These are phyloP conservation scores for Ascochyta fabae DNA, from an alignment of 2,329 filamentous ascomycete species.

Conservation along the genomic window DNA sequence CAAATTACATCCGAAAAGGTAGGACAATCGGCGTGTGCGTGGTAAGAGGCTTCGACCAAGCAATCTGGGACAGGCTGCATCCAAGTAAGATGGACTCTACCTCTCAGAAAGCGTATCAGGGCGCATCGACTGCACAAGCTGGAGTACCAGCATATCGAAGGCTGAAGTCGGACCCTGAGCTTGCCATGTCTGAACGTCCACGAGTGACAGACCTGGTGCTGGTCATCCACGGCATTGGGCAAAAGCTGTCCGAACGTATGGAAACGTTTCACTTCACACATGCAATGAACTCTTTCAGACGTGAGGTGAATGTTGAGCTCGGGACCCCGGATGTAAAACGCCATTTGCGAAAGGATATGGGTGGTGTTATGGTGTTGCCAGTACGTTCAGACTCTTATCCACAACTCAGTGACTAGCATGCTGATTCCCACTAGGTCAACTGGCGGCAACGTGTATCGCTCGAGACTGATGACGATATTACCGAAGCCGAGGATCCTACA, in stretches of 20 bases:
- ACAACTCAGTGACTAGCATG: neutral
- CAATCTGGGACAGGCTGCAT: conserved; percentile 76
- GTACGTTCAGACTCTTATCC: conserved; percentile 34
- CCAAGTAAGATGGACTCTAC: conserved; percentile 55
- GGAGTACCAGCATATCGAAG: conserved; percentile 50
- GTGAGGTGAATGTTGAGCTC: conserved; percentile 85
- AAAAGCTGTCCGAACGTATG: conserved; percentile 92
- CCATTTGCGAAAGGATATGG: conserved; percentile 76
- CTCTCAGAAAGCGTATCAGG: conserved; percentile 52
- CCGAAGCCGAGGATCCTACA: conserved; percentile 63
- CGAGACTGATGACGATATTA: conserved; percentile 67
- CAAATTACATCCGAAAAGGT: conserved; percentile 81
- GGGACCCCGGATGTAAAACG: conserved; percentile 75
- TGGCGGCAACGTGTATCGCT: conserved; percentile 90
- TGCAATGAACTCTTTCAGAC: conserved; percentile 87
- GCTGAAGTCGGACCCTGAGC: conserved; percentile 60
- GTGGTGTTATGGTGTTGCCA: conserved; percentile 91
- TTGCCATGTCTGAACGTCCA: conserved; percentile 68
- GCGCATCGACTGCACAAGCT: conserved; percentile 54
- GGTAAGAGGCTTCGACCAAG: conserved; percentile 85
- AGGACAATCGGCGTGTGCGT: conserved; percentile 83
- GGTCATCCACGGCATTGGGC: conserved; percentile 93
- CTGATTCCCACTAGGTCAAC: conserved; percentile 65
- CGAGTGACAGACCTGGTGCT: conserved; percentile 86
- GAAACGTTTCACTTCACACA: conserved; percentile 98